Percentiles rank a stretch among this genome's conserved stretches.
phyloP scores from a whole-genome alignment of 805 yeast species.

The Barnettozyma siamensis region DNA sequence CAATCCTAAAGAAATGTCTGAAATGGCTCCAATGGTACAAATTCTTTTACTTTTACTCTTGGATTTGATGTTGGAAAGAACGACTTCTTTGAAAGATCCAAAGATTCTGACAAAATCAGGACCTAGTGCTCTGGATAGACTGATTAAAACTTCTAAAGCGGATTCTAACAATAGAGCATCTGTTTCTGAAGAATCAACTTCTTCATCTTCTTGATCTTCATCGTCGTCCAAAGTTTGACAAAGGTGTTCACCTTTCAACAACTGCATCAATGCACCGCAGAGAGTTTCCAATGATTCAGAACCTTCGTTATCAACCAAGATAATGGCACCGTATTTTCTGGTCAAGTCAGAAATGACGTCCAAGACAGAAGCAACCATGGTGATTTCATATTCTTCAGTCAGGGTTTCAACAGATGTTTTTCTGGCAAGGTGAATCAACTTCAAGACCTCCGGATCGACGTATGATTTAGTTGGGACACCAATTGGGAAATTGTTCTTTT shows the following conservation, averaged over 20 bases:
- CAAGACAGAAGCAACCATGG: constrained; percentile 73
- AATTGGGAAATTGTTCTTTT: constrained; percentile 50
- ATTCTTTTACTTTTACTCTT: constrained; percentile 73
- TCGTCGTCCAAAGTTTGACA: constrained; percentile 76
- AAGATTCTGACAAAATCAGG: constrained; percentile 73
- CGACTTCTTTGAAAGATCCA: constrained; percentile 59
- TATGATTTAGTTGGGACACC: constrained; percentile 59
- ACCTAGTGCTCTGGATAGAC: constrained; percentile 71
- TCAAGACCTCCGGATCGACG: constrained; percentile 50
- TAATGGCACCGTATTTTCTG: constrained; percentile 63
- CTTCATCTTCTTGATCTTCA: constrained; percentile 54
- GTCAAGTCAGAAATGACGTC: constrained; percentile 68
- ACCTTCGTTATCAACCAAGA: constrained; percentile 56
- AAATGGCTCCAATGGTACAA: constrained; percentile 80
- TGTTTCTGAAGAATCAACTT: constrained; percentile 50
- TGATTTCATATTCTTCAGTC: constrained; percentile 75
- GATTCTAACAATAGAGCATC: constrained; percentile 74
- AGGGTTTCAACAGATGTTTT: constrained; percentile 54
- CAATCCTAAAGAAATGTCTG: constrained; percentile 80
- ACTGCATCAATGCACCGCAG: constrained; percentile 63
- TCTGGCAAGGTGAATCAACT: constrained; percentile 63
- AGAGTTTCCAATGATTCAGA: constrained; percentile 57
- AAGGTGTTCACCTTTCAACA: constrained; percentile 77
- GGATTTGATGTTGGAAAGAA: constrained; percentile 51
- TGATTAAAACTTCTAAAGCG: constrained; percentile 79